phyloP scores from a whole-genome alignment of 805 yeast genomes.

The Candida krabiensis region DNA sequence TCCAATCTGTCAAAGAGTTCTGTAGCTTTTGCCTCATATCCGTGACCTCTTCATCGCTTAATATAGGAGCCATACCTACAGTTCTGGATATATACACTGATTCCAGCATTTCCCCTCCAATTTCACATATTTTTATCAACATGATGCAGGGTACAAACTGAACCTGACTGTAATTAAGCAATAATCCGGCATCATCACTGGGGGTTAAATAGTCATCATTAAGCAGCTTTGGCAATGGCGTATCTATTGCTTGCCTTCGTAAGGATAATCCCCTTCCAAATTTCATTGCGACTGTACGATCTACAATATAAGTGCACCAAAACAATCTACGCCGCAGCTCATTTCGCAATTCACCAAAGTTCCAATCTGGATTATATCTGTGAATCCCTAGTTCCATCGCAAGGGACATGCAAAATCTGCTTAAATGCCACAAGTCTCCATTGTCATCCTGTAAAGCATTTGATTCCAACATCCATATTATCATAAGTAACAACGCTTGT shows the following conservation, averaged over 20 bases:
- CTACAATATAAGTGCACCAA: slow-evolving; percentile 26
- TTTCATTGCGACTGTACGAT: slow-evolving; percentile 27
- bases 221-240: slow-evolving; percentile 23
- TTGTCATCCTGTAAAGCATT: slow-evolving; percentile 24
- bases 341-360: slow-evolving; percentile 21
- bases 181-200: slow-evolving; percentile 3
- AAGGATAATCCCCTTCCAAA: slow-evolving; percentile 26
- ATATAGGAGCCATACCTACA: slow-evolving; percentile 17
- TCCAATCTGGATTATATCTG: slow-evolving; percentile 27
- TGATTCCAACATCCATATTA: slow-evolving; percentile 24
- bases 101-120: slow-evolving; percentile 25
- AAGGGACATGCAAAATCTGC: slow-evolving; percentile 26
- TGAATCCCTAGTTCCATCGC: slow-evolving; percentile 30
- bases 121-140: slow-evolving; percentile 19
- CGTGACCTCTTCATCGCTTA: slow-evolving; percentile 18
- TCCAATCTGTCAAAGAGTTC: slow-evolving; percentile 18
- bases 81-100: slow-evolving; percentile 26
- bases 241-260: slow-evolving; percentile 27
- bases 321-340: slow-evolving; percentile 27
- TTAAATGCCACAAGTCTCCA: slow-evolving; percentile 28
- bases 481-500: slow-evolving; percentile 22
- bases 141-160: slow-evolving; percentile 23
- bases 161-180: slow-evolving; percentile 13
- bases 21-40: slow-evolving; percentile 13
- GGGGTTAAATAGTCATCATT: slow-evolving; percentile 18